phyloP scores from a whole-genome alignment of 768 basidiomycete genomes.

The Tulasnella sp. region DNA sequence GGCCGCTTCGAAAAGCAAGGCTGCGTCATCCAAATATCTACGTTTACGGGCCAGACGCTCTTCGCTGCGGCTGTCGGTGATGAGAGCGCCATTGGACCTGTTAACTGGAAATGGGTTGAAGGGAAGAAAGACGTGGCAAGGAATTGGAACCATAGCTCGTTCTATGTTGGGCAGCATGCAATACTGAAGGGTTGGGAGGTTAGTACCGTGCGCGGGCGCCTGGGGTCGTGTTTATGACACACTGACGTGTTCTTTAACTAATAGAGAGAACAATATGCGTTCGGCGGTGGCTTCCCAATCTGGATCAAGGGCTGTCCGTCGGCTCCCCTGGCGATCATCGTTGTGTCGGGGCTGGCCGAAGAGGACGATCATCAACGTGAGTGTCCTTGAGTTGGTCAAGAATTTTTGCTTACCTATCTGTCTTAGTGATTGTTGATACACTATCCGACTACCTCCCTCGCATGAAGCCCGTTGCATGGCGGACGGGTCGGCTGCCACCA shows the following conservation, averaged over 20 bases:
- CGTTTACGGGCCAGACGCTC: slow-evolving; percentile 23
- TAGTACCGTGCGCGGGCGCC: not conserved
- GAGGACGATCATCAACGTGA: slow-evolving; percentile 23
- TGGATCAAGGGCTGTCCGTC: slow-evolving; percentile 21
- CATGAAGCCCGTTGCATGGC: slow-evolving; percentile 1
- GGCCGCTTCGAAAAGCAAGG: slow-evolving; percentile 16
- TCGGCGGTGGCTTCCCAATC: slow-evolving; percentile 21
- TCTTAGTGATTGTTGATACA: slow-evolving; percentile 20
- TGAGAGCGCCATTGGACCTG: slow-evolving; percentile 19
- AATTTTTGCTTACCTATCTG: not conserved
- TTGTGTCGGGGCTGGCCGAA: slow-evolving; percentile 20
- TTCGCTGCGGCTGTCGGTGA: slow-evolving; percentile 19
- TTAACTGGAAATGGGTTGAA: slow-evolving; percentile 22
- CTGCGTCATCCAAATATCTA: slow-evolving; percentile 22
- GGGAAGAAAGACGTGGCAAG: slow-evolving; percentile 24
- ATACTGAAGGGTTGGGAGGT: slow-evolving; percentile 13
- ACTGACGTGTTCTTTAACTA: not conserved
- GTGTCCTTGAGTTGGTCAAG: not conserved
- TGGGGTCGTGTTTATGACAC: not conserved
- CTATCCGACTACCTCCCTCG: slow-evolving; percentile 17
- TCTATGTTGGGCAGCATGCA: slow-evolving; percentile 18
- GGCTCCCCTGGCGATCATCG: slow-evolving; percentile 19
- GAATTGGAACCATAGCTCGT: slow-evolving; percentile 21
- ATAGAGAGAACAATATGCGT: slow-evolving; percentile 10
- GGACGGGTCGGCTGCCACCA: not conserved